Base-by-base conservation (phyloP, 2,329 filamentous ascomycete genomes). In the Myrmaecium sp. region DNA sequence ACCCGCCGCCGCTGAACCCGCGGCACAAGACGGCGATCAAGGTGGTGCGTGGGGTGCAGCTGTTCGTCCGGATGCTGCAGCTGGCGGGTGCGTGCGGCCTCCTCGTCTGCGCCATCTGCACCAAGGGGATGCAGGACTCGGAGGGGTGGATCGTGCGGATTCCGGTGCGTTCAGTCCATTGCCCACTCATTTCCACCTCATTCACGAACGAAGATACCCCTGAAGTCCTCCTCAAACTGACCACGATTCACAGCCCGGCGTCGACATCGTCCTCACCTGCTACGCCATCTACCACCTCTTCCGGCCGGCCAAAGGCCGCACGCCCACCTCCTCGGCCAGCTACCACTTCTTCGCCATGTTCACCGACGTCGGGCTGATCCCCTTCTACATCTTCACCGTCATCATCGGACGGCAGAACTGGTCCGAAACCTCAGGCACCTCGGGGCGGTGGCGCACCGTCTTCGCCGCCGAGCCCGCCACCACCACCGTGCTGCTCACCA, bases 281-380 rank as follows among this genome's bases (percentile, higher is more conserved):
- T 95, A 95, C 50, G 79, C 67, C 21, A 65, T 91, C 33, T 89
- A 79, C 42, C 83, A 94, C 47, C 68, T 91, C 20, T 61, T 68
- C 9, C 69, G 79, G 17, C 69, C 74, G 19, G 66, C 79, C 1
- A 70, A 69, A 25, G 67, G 63, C 23, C 71, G 83, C 27, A 72
- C 83, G 1, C 74, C 86, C 0, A 74, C 63, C 3, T 92, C 81
- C 13, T 80, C 82, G 11, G 74, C 81, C 9, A 86, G 81, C 36
- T 95, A 95, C 52, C 82, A 91, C 52, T 55, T 89, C 30, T 95
- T 94, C 47, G 71, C 83, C 3, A 62, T 69, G 7, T 55, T 82
- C 22, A 66, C 77, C 21, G 86, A 95, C 47, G 54, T 59, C n/a
- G 65, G 64, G 11, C 53, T 75, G 28, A 59, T 74, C 17, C 67